Evolutionary conservation across 805 yeast species (phyloP).

Genomic region (Pichia paraexigua): DNA sequence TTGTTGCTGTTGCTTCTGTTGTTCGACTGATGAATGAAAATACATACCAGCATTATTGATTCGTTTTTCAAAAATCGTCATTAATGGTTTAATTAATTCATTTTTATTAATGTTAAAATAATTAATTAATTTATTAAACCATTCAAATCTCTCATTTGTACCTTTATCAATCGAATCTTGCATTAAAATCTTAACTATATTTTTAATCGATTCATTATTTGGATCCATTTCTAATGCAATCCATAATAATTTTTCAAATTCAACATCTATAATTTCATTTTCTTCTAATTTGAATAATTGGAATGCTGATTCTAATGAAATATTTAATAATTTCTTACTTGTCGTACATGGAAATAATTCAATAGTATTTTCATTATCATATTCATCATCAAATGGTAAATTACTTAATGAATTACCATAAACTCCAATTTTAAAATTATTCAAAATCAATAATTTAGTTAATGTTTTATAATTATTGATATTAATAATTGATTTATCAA

Average conservation of each 20-base stretch:
- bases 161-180: constrained; percentile 13
- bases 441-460: constrained; percentile 26
- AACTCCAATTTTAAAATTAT: constrained; percentile 29
- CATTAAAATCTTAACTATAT: constrained; percentile 18
- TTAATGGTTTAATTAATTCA: constrained; percentile 17
- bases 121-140: constrained; percentile 25
- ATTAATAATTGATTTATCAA: constrained; percentile 33
- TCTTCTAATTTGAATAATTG: constrained; percentile 23
- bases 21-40: constrained; percentile 13
- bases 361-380: constrained; percentile 17
- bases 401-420: constrained; percentile 16
- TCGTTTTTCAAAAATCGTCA: constrained; percentile 20
- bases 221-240: constrained; percentile 26
- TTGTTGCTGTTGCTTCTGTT: background rate
- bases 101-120: constrained; percentile 22
- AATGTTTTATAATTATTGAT: constrained; percentile 23
- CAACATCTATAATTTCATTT: constrained; percentile 12
- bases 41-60: constrained; percentile 27
- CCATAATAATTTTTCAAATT: constrained; percentile 23
- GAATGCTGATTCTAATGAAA: constrained; percentile 23
- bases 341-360: constrained; percentile 25
- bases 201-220: constrained; percentile 13
- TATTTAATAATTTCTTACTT: constrained; percentile 20
- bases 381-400: constrained; percentile 21
- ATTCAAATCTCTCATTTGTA: constrained; percentile 15